Base-by-base conservation (phyloP, 2,329 filamentous ascomycete genomes). In the Colletotrichum cordylinicola region DNA sequence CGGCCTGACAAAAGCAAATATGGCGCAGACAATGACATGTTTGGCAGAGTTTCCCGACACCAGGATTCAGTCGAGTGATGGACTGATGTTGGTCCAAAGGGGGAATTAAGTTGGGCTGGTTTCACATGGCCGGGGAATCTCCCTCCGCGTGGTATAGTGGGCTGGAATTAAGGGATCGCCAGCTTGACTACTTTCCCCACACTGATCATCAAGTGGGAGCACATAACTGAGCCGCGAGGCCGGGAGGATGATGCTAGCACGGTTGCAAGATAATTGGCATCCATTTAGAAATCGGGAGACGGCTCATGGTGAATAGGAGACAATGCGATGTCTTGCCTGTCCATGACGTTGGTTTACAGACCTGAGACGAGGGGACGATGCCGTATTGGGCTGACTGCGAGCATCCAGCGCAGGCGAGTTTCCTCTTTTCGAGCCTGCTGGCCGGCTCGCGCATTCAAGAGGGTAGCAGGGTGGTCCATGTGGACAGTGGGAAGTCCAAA, bases 91-190 rank as follows among this genome's bases (percentile, higher is more conserved):
- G 56, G 70, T 64, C 58, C 39, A 73, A 35, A 24, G 35, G 27
- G 61, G 52, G 39, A 56, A 62, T 35, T 15, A 58, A 73, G 68
- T 72, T 72, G 56, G 33, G n/a, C 27, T 43, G 21, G 69, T 75
- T 75, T 75, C 73, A 67, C 43, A 29, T 69, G 56, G 43, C 35
- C 64, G 73, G 64, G 70, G 73, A 67, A 52, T 33, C 35, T 65
- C 58, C 73, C 35, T 75, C 73, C 62, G 73, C 73, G 73, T 75
- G 64, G 69, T 75, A 72, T 62, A 72, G 52, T 52, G 56, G 39
- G 31, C 62, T 56, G 31, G 62, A 56, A 75, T 75, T 72, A 72
- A 72, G 64, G 73, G 58, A 65, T 65, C 27, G 48, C 27, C 43
- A 35, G 55, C 60, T 64, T 33, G 56, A 70, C 37, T 58, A 62